Percentiles rank a stretch among this genome's conserved stretches.
These are phyloP conservation scores for Ogataea hybrid DNA, from an alignment of 1,139 yeast species.

Conservation along the genomic window DNA sequence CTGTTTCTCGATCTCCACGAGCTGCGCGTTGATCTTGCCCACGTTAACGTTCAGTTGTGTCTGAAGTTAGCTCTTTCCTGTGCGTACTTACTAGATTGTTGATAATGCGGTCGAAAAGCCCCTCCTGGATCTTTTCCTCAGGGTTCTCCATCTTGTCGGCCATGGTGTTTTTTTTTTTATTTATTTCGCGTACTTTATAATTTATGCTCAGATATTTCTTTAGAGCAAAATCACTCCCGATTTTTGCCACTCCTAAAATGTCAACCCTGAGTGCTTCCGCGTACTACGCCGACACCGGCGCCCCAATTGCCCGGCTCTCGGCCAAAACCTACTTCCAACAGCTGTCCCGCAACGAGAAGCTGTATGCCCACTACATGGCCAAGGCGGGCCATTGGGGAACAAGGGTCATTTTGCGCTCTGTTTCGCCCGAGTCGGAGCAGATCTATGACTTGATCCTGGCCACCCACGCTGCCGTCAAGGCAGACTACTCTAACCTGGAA, in stretches of 20 bases:
- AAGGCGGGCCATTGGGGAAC: conserved; percentile 84
- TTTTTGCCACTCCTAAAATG: conserved; percentile 12
- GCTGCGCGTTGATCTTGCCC: conserved; percentile 48
- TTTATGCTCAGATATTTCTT: conserved; percentile 7
- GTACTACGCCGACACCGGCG: conserved; percentile 43
- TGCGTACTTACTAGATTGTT: conserved; percentile 61
- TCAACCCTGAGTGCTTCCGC: conserved; percentile 17
- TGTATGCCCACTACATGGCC: conserved; percentile 79
- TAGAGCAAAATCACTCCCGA: conserved; percentile 2
- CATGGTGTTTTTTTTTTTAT: conserved; percentile 4
- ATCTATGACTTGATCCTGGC: conserved; percentile 66
- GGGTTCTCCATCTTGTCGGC: conserved; percentile 71
- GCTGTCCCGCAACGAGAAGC: conserved; percentile 51
- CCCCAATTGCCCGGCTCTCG: conserved; percentile 44
- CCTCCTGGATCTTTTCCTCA: conserved; percentile 82
- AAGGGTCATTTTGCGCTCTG: conserved; percentile 74
- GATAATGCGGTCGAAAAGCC: conserved; percentile 71
- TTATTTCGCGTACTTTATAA: conserved; percentile 6
- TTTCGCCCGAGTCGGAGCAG: conserved; percentile 77
- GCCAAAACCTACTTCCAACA: conserved; percentile 47
- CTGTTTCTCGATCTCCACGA: conserved; percentile 59
- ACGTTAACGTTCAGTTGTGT: conserved; percentile 26
- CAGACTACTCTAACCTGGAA: conserved; percentile 46
- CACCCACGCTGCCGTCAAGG: conserved; percentile 51
- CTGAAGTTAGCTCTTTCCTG: conserved; percentile 9